phyloP scores from a whole-genome alignment of 495 filamentous ascomycete genomes.

The Penicillium lagena region DNA sequence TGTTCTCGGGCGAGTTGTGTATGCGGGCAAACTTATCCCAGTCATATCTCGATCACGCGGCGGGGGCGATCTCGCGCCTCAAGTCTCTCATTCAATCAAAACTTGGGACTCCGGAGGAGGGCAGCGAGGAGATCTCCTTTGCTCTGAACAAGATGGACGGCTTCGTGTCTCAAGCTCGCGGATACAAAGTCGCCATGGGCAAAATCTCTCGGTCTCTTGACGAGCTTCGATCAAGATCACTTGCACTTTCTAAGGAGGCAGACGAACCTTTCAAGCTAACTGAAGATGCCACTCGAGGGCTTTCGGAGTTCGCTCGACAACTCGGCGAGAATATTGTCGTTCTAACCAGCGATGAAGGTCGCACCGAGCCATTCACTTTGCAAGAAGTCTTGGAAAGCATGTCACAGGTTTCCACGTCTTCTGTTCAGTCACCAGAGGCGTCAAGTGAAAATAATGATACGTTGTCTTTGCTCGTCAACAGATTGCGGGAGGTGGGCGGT shows the following conservation, averaged over 20 bases:
- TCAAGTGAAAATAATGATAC: conserved; percentile 47
- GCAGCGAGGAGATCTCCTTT: conserved; percentile 55
- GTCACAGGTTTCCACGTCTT: conserved; percentile 43
- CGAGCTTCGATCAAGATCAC: conserved; percentile 68
- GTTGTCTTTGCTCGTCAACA: conserved; percentile 61
- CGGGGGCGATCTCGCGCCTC: conserved; percentile 56
- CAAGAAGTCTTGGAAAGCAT: conserved; percentile 58
- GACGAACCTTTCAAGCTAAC: conserved; percentile 48
- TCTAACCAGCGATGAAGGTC: conserved; percentile 66
- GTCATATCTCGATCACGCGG: conserved; percentile 73
- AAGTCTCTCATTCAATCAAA: conserved; percentile 61
- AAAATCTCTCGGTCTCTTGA: conserved; percentile 75
- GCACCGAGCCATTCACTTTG: conserved; percentile 60
- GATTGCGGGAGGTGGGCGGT: conserved; percentile 56
- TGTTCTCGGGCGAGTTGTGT: conserved; percentile 74
- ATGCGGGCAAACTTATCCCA: conserved; percentile 71
- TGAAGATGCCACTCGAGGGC: conserved; percentile 54
- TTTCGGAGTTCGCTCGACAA: conserved; percentile 61
- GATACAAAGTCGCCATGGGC: conserved; percentile 73
- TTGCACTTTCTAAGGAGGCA: conserved; percentile 61
- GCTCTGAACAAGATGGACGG: conserved; percentile 66
- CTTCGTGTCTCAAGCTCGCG: conserved; percentile 68
- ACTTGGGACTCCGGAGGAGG: conserved; percentile 33
- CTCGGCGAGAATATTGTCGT: conserved; percentile 60
- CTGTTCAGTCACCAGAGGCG: conserved; percentile 20